Base-by-base conservation (phyloP, 371 early-diverging fungal genomes). In the Conidiobolus incongruus region DNA sequence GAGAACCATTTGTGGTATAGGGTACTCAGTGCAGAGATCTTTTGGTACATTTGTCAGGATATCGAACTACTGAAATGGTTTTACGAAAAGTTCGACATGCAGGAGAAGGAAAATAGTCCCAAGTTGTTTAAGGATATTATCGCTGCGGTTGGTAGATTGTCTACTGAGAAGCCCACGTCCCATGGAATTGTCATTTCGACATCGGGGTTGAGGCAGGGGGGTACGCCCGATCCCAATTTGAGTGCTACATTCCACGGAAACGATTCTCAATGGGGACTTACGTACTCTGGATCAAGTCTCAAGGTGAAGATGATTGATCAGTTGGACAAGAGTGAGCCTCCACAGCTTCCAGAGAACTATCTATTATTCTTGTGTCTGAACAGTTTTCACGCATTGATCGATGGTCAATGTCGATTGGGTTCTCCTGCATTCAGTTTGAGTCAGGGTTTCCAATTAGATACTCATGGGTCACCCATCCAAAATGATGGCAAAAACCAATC, bases 241-340 rank as follows among this genome's bases (percentile, higher is more conserved):
- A 58, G 55, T 3, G 45, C 15, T 33, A 15, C 13, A 13, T 36
- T 26, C 21, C 21, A 39, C 4, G 12, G 34, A 20, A 39, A 33
- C 17, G 52, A 47, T 17, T n/a, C n/a, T n/a, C 76, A 77, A 64
- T 79, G 81, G 80, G 77, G 59, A 46, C 52, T 37, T 20, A 11
- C 13, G 7, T 47, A 21, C 28, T 4, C 8, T 13, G 12, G 17
- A n/a, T n/a, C n/a, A n/a, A 17, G 5, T 0, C 15, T 48, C 38
- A 21, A 11, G 6, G 12, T 42, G 12, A 38, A 8, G 43, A 75
- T 78, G 52, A 65, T 88, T 37, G 86, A 86, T 58, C 88, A 86
- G 56, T 65, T 94, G 31, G 95, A 94, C 53, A 90, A 89, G 52
- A 61, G 70, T 13, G 92, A 91, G 2, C 80, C 92, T 2, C 95